phyloP scores from a whole-genome alignment of 257 asterid species.

The Solanum arcanum region DNA sequence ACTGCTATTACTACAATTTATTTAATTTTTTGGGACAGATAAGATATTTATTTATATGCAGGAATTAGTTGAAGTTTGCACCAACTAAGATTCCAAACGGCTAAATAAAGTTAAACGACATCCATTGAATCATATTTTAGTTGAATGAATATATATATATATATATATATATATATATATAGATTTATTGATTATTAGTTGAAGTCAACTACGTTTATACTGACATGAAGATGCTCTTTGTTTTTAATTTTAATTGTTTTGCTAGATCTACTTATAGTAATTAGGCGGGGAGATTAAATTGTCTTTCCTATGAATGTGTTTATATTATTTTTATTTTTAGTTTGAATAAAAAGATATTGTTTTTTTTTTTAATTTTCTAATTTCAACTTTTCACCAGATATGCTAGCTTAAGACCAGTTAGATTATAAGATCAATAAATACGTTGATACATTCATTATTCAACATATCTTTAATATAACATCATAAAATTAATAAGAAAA shows the following conservation, averaged over 20 bases:
- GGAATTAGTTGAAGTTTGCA: neutral
- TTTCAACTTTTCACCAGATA: no score
- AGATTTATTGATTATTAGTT: neutral
- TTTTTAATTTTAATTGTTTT: neutral
- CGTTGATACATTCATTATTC: no score
- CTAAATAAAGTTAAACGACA: neutral
- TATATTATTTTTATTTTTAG: no score
- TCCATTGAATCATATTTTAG: neutral
- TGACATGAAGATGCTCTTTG: neutral
- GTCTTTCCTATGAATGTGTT: no score
- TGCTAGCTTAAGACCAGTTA: no score
- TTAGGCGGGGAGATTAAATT: no score
- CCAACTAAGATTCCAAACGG: constrained; percentile 4
- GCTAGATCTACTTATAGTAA: neutral
- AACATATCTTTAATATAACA: no score
- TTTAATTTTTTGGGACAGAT: neutral
- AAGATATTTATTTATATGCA: neutral
- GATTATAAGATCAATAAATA: no score
- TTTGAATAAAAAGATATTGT: no score
- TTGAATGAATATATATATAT: neutral
- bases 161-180: neutral
- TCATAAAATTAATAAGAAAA: no score
- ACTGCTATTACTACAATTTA: neutral
- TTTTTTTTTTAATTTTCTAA: no score
- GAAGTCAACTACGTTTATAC: neutral